A percentile compares a stretch with the other conserved stretches of the same genome.
Evolutionary conservation across 2,329 filamentous ascomycete species (phyloP).

Genomic region (Colletotrichum aenigma): DNA sequence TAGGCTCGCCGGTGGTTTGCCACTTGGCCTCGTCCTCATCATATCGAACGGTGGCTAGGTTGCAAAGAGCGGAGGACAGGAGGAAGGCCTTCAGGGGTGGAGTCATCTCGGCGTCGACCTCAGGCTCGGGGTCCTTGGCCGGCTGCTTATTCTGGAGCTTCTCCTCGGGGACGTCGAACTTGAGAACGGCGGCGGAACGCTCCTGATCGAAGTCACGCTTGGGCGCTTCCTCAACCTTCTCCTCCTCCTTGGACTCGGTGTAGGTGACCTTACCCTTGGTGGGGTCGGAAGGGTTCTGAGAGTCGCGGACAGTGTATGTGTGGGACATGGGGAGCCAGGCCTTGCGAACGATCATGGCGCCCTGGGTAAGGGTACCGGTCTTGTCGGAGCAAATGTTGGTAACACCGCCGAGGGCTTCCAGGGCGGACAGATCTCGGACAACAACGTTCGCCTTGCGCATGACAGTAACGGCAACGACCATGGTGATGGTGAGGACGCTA

Average conservation of each 20-base stretch:
- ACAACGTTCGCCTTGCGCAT: conserved; percentile 70
- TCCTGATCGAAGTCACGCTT: conserved; percentile 64
- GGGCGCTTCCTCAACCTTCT: conserved; percentile 36
- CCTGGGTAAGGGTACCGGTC: conserved; percentile 72
- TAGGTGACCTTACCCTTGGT: conserved; percentile 60
- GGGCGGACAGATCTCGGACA: conserved; percentile 67
- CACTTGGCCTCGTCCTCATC: conserved; percentile 61
- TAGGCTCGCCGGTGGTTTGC: conserved; percentile 73
- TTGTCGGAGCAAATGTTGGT: conserved; percentile 78
- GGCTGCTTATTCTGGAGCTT: conserved; percentile 45
- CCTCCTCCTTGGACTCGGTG: conserved; percentile 36
- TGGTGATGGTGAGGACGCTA: conserved; percentile 71
- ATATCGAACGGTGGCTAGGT: conserved; percentile 63
- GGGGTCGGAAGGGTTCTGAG: conserved; percentile 65
- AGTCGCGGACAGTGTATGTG: conserved; percentile 64
- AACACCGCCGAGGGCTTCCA: conserved; percentile 73
- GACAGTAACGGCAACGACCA: conserved; percentile 67
- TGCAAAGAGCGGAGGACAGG: conserved; percentile 66
- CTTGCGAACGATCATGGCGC: conserved; percentile 73
- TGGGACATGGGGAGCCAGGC: conserved; percentile 66
- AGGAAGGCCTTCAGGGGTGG: conserved; percentile 56
- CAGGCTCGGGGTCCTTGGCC: conserved; percentile 31
- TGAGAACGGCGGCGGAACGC: conserved; percentile 63
- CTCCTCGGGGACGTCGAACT: conserved; percentile 66
- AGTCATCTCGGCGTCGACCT: conserved; percentile 48